Conservation (phyloP, 495 filamentous ascomycete genomes). For the Aspergillus cavernicola region DNA sequence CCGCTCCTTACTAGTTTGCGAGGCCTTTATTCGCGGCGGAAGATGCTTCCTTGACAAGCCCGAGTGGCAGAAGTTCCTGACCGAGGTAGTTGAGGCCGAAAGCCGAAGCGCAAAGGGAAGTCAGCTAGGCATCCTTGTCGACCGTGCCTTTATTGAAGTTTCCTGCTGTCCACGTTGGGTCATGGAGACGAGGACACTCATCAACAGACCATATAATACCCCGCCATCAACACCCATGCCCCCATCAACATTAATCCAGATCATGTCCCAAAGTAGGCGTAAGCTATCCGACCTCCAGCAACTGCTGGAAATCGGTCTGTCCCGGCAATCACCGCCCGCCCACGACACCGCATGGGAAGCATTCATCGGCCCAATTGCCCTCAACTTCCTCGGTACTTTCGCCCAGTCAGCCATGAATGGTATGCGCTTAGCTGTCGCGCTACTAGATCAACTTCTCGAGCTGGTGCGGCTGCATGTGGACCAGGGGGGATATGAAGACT, state of each 20-base stretch:
- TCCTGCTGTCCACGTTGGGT: slow-evolving; percentile 15
- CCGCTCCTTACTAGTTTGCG: slow-evolving; percentile 22
- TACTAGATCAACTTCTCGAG: slow-evolving; percentile 3
- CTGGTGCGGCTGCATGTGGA: not conserved
- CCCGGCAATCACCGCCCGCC: not conserved
- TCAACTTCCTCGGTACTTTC: slow-evolving; percentile 12
- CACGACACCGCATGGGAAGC: not conserved
- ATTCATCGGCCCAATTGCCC: slow-evolving; percentile 11
- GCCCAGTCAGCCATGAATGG: slow-evolving; percentile 7
- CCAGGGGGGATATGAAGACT: not conserved
- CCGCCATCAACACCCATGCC: not conserved
- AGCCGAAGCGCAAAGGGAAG: slow-evolving; percentile 6
- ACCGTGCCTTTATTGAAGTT: slow-evolving; percentile 19
- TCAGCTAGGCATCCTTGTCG: slow-evolving; percentile 12
- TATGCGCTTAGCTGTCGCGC: slow-evolving; percentile 5
- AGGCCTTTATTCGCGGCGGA: slow-evolving; percentile 19
- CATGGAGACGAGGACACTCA: slow-evolving; percentile 6
- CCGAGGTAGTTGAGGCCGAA: slow-evolving; percentile 13
- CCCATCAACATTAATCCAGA: not conserved
- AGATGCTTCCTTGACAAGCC: slow-evolving; percentile 22
- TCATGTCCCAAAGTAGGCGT: not conserved
- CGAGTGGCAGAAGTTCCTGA: slow-evolving; percentile 21
- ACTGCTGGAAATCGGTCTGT: not conserved
- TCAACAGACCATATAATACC: not conserved
- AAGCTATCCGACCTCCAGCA: not conserved